Percentiles rank a stretch among this genome's conserved stretches.
Evolutionary conservation across 345 rosid species (phyloP).

Genomic region (Conringia planisiliqua): DNA sequence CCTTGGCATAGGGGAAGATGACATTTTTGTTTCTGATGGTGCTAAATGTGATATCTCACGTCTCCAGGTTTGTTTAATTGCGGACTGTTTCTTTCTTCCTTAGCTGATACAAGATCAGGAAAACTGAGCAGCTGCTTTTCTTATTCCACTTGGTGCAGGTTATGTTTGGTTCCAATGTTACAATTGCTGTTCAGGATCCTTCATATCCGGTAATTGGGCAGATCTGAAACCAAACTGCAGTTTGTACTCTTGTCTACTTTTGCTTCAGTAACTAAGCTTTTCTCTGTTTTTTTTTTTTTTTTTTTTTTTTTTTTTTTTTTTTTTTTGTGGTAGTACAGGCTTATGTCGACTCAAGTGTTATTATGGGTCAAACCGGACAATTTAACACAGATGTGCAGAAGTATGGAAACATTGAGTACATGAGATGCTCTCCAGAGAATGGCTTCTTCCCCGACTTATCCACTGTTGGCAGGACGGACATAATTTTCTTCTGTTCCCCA

Average conservation of each 20-base stretch:
- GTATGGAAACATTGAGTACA: conserved; percentile 78
- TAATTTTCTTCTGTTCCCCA: conserved; percentile 95
- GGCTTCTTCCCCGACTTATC: conserved; percentile 94
- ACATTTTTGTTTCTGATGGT: conserved; percentile 97
- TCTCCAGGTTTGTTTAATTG: conserved; percentile 63
- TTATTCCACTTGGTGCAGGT: conserved; percentile 44
- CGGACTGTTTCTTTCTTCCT: neutral
- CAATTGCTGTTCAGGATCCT: conserved; percentile 96
- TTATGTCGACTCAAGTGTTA: conserved; percentile 94
- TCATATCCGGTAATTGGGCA: conserved; percentile 81
- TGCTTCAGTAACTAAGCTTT: neutral
- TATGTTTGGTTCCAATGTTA: conserved; percentile 75
- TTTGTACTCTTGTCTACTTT: neutral
- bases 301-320: neutral
- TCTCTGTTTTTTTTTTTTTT: neutral
- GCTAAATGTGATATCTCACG: conserved; percentile 97
- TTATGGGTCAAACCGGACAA: conserved; percentile 87
- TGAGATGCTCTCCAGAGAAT: conserved; percentile 93
- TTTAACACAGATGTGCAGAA: conserved; percentile 62
- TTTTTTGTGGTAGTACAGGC: conserved; percentile 48
- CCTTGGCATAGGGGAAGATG: conserved; percentile 81
- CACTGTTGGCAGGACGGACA: conserved; percentile 61
- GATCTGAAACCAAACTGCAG: neutral
- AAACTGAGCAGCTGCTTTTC: conserved; percentile 4
- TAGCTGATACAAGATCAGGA: neutral